phyloP scores from a whole-genome alignment of 2,329 filamentous ascomycete genomes.

The Acrocalymma vagum region DNA sequence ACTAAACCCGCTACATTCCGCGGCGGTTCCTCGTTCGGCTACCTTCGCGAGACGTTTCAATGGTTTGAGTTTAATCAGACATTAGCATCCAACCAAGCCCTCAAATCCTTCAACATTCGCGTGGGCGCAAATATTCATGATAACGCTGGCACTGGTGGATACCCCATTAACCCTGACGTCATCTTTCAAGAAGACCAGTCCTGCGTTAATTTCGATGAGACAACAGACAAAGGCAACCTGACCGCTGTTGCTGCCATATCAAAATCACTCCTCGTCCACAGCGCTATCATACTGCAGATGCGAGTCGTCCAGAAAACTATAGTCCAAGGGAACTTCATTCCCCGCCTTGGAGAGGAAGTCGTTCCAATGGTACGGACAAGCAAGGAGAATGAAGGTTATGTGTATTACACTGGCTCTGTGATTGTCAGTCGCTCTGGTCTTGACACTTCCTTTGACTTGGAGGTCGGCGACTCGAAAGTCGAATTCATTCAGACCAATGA shows the following conservation, averaged over 20 bases:
- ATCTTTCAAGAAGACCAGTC: constrained; percentile 11
- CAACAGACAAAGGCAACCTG: constrained; percentile 1
- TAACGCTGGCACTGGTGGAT: constrained; percentile 15
- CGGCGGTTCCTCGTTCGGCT: constrained; percentile 8
- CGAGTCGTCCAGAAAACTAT: constrained; percentile 4
- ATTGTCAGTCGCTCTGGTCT: background rate
- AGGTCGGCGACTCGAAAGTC: constrained; percentile 6
- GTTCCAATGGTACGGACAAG: background rate
- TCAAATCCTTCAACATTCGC: constrained; percentile 15
- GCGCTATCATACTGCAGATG: constrained; percentile 1
- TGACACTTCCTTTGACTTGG: constrained; percentile 6
- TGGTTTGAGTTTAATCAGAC: constrained; percentile 15
- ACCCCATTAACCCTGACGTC: constrained; percentile 10
- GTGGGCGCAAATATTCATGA: constrained; percentile 10
- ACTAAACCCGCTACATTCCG: constrained; percentile 2
- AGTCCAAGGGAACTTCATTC: constrained; percentile 6
- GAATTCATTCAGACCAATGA: constrained; percentile 2
- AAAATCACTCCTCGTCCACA: constrained; percentile 2
- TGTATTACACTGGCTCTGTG: constrained; percentile 5
- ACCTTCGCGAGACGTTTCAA: constrained; percentile 8
- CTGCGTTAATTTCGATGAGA: background rate
- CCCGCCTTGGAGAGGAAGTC: constrained; percentile 1
- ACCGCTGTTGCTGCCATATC: constrained; percentile 10
- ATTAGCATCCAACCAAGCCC: constrained; percentile 2
- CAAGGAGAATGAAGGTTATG: constrained; percentile 11